Evolutionary conservation across 2,329 filamentous ascomycete species (phyloP).

Genomic region (Colletotrichum falcatum): DNA sequence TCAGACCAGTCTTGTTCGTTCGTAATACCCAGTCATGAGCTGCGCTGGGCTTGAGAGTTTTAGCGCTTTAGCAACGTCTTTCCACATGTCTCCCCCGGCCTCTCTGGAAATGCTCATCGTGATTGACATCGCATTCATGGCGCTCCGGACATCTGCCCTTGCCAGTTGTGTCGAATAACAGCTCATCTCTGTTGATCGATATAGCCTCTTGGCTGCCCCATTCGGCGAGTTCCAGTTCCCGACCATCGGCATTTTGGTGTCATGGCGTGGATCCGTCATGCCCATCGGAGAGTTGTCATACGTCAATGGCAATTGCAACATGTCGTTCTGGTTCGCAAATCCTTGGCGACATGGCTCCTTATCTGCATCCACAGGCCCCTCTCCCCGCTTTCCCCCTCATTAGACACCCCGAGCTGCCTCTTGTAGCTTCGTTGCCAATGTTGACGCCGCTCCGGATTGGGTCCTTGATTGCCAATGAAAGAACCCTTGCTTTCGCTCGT

Average conservation of each 20-base stretch:
- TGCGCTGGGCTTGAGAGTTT: background rate
- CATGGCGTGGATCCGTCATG: slow-evolving; percentile 17
- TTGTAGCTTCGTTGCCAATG: slow-evolving; percentile 43
- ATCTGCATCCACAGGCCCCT: slow-evolving; percentile 26
- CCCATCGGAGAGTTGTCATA: slow-evolving; percentile 19
- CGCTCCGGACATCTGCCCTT: slow-evolving; percentile 3
- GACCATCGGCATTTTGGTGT: slow-evolving; percentile 31
- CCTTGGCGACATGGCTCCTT: slow-evolving; percentile 34
- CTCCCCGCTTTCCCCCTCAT: slow-evolving; percentile 41
- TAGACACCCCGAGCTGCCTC: slow-evolving; percentile 35
- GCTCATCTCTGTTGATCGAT: slow-evolving; percentile 14
- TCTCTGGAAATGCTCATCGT: background rate
- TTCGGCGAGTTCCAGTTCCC: slow-evolving; percentile 9
- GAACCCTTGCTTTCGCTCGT: background rate
- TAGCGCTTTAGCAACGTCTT: background rate
- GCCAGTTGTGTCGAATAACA: slow-evolving; percentile 11
- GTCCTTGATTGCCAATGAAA: background rate
- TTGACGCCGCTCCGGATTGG: slow-evolving; percentile 3
- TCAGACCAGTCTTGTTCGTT: background rate
- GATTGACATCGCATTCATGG: background rate
- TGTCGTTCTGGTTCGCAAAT: slow-evolving; percentile 16
- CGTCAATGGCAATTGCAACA: slow-evolving; percentile 31
- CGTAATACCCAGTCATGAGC: background rate
- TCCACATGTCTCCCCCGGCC: background rate
- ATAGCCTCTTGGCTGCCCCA: slow-evolving; percentile 21